phyloP scores from a whole-genome alignment of 1,139 yeast species.

The Kazachstania sp. region DNA sequence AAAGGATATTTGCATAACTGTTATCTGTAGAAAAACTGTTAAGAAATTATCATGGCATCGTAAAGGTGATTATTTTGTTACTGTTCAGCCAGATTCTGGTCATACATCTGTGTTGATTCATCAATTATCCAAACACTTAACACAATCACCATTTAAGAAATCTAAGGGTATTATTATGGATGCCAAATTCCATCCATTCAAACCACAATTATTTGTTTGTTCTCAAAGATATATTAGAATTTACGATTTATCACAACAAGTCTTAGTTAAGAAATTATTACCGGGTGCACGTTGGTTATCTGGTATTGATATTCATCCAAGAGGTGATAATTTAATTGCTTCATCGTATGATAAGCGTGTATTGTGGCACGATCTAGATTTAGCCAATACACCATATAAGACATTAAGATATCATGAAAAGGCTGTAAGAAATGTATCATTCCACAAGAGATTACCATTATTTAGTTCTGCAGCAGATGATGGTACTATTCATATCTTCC shows the following conservation, averaged over 20 bases:
- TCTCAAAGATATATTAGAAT: conserved; percentile 88
- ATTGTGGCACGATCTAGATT: conserved; percentile 94
- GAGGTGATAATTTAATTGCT: conserved; percentile 90
- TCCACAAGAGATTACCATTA: conserved; percentile 83
- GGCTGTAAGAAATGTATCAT: conserved; percentile 82
- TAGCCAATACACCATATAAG: conserved; percentile 85
- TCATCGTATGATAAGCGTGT: conserved; percentile 93
- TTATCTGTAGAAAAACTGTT: conserved; percentile 58
- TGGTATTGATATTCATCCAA: conserved; percentile 85
- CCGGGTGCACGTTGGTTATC: conserved; percentile 97
- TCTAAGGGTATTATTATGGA: conserved; percentile 92
- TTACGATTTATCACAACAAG: conserved; percentile 84
- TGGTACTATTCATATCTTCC: conserved; percentile 89
- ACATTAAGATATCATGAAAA: conserved; percentile 89
- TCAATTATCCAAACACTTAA: conserved; percentile 85
- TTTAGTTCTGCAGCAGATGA: conserved; percentile 97
- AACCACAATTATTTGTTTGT: conserved; percentile 89
- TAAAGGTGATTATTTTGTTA: conserved; percentile 92
- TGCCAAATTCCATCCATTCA: conserved; percentile 94
- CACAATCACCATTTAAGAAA: conserved; percentile 95
- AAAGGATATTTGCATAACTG: conserved; percentile 67
- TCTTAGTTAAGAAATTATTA: conserved; percentile 67
- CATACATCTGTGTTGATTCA: conserved; percentile 87
- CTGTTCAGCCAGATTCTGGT: conserved; percentile 85
- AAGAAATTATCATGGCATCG: conserved; percentile 93